Conservation (phyloP, 176 grass and related monocot genomes). For the Paspalum vaginatum region DNA sequence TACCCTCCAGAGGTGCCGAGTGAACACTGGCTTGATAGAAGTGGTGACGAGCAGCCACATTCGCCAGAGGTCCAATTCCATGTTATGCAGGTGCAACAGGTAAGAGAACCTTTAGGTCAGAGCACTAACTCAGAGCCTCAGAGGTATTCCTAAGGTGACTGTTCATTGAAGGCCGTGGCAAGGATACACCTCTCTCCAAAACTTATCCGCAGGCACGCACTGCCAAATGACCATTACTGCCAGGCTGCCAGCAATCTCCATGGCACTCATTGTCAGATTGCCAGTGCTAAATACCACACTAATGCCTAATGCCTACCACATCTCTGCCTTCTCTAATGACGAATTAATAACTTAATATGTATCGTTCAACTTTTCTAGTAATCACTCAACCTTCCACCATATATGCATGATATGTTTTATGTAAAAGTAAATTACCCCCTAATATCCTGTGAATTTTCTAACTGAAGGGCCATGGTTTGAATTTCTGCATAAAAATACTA, state of each 20-base stretch:
- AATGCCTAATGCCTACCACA: background rate
- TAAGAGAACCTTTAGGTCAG: conserved; percentile 1
- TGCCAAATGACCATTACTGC: background rate
- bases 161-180: background rate
- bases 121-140: background rate
- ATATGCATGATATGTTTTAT: background rate
- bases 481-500: conserved; percentile 3
- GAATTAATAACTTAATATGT: conserved; percentile 24
- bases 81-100: conserved; percentile 26
- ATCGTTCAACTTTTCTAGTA: conserved; percentile 21
- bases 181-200: background rate
- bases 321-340: background rate
- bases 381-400: conserved; percentile 11
- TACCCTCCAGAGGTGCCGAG: conserved; percentile 19
- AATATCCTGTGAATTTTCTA: background rate
- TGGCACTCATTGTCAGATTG: background rate
- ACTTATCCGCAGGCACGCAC: background rate
- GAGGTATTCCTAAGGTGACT: background rate
- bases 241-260: background rate
- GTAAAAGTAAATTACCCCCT: background rate
- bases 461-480: background rate
- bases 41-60: conserved; percentile 19
- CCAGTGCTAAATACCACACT: background rate
- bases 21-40: conserved; percentile 24
- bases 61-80: conserved; percentile 18